Evolutionary conservation across 208 protist genomes (phyloP), one percentile per base, ranked within the genome.

Genomic region (Giardia muris): DNA sequence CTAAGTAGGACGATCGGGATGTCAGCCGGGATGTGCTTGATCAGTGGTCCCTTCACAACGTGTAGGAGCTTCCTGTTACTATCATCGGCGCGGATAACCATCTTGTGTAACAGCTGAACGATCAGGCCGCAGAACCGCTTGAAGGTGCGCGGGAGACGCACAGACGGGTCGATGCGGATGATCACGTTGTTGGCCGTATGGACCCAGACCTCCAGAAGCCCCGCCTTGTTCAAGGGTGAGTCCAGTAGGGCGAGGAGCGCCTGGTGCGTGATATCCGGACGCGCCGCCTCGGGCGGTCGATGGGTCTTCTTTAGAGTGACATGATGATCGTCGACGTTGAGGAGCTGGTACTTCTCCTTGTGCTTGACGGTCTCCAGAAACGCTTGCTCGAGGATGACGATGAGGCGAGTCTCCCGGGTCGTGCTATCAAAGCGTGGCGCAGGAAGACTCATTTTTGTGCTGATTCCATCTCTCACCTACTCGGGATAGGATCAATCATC

Each of bases 261-360:
- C 95, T 97, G 98, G 93, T 99, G 98, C 43, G 97, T 95, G 47
- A 99, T 98, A 94, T 99, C 98, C 2, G 98, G 98, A 86, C 98
- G 96, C 94, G 95, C 97, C 92, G 98, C 97, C 0, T 96, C 96
- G 1, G 96, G 95, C 93, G 98, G 96, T 90, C 96, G 95, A 48
- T 97, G 96, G 94, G 97, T 93, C 10, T 97, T 97, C n/a, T 95
- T 95, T 93, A 99, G 94, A 93, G 98, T 96, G 76, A 94, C 93
- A 10, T 95, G 93, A 95, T 99, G 98, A 48, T 98, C 96, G 93
- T 99, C 97, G 57, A 93, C 96, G 92, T 98, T 98, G 19, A 99
- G 95, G 92, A 99, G 95, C 94, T 98, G 96, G 91, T 97, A 98
- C 0, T 96, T 96, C 44, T 96, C 95, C 4, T 87, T 2, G 39